phyloP scores from a whole-genome alignment of 139 green algal species.

The Medakamo hakoo region DNA sequence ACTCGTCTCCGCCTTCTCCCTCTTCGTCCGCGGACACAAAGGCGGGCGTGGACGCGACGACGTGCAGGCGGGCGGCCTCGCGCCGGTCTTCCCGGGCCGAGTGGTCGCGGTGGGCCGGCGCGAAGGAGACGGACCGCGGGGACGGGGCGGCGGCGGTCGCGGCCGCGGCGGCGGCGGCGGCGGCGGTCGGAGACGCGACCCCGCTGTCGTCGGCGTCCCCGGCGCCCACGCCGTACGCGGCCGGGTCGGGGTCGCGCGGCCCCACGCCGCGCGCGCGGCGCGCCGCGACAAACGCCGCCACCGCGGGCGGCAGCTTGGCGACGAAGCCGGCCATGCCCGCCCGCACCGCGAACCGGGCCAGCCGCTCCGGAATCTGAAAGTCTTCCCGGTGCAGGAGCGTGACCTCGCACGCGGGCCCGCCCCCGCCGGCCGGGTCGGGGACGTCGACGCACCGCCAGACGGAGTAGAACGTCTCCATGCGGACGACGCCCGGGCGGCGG shows the following conservation, averaged over 20 bases:
- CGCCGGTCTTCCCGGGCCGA: too few relatives aligned
- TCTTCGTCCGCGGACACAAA: too few relatives aligned
- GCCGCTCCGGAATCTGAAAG: conserved; percentile 69
- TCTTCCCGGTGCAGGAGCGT: conserved; percentile 76
- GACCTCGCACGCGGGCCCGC: conserved; percentile 48
- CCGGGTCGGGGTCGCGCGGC: conserved; percentile 12
- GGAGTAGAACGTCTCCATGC: conserved; percentile 29
- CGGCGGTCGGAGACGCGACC: background rate
- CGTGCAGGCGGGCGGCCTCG: too few relatives aligned
- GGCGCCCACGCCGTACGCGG: conserved; percentile 11
- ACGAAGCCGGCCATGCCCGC: conserved; percentile 81
- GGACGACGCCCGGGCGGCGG: conserved; percentile 11
- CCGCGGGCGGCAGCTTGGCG: conserved; percentile 39
- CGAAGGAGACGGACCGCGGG: too few relatives aligned
- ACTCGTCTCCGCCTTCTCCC: too few relatives aligned
- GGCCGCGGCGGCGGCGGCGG: conserved; percentile 1
- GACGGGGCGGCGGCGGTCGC: background rate
- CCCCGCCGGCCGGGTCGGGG: conserved; percentile 39
- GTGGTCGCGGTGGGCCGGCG: too few relatives aligned
- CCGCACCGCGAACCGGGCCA: conserved; percentile 48
- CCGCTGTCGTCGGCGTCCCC: background rate
- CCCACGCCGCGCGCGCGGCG: conserved; percentile 20
- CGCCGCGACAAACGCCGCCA: conserved; percentile 38
- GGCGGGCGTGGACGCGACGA: too few relatives aligned
- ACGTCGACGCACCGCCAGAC: conserved; percentile 49